Base-by-base conservation (phyloP, 306 rosid genomes). In the Citrullus amarus region DNA sequence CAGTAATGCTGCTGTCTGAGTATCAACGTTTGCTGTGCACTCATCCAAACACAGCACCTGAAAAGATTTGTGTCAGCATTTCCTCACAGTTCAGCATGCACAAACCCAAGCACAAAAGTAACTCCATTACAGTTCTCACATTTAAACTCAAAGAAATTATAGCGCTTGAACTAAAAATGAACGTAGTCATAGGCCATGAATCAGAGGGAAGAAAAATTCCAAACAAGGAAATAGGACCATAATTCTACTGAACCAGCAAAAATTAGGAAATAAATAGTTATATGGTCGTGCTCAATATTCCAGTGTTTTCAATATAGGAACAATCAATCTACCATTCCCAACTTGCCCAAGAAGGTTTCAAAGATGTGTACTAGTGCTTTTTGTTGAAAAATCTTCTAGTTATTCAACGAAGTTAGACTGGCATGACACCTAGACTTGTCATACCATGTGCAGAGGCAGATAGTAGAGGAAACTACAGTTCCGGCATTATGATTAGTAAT, bases 41-140 rank as follows among this genome's bases (percentile, higher is more conserved):
- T 95, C 98, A 84, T 95, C 98, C 89, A 95, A 91, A 88, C 97
- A 95, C 9, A 93, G 88, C 78, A 93, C 96, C 98, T 93, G 85
- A 14, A 87, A 80, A 58, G 30, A 20, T 46, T 50, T 72, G 39
- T 11, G 15, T 50, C 77, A 72, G 77, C 7, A 71, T 50, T 39
- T 6, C 43, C 43, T 48, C 4, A 46, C 54, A 68, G 44, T 48
- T 72, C 9, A 70, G 59, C 77, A 8, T 70, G 39, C 44, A 72
- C 15, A 15, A 14, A 25, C 8, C 25, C 59, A 50, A 72, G 22
- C 14, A 4, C 36, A 72, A 30, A 70, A 71, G 44, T 3, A 50
- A 43, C 41, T 70, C 58, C 56, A 44, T 48, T 70, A 20, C 57
- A 25, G 12, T 70, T 70, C 70, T 46, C 36, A 70, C 8, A 44